Evolutionary conservation across 2,329 filamentous ascomycete species (phyloP), one percentile per base, ranked within the genome.

Genomic region (Ramichloridium luteum): DNA sequence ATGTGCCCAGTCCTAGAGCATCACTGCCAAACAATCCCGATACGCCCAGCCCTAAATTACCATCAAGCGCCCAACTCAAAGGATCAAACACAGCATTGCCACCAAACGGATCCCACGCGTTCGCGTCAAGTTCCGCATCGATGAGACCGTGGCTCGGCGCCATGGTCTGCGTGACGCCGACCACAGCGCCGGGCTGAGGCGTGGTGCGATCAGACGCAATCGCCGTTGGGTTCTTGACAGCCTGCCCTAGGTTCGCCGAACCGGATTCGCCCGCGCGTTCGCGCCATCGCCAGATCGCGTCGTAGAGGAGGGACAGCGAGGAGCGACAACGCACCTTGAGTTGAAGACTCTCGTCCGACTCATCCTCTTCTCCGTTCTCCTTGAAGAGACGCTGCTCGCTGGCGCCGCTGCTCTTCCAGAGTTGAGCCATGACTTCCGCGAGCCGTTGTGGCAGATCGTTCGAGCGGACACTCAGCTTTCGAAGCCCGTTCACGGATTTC

Each of bases 11-110:
- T 6, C 37, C 34, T 13, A 39, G 30, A n/a, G 28, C 25, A 28
- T 39, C 37, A 13, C 29, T 31, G 14, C 41, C 41, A 16, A 45
- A 45, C 13, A 45, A 37, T 3, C 40, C 32, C 6, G 32, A 27
- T n/a, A 17, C 17, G 3, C 30, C 30, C 18, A 44, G 35, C 4
- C 43, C 40, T 9, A 90, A 66, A 18, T 88, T 65, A 10, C 82
- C 82, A 54, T 94, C 86, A 38, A 94, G 64, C 65, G 93, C 84
- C 86, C 86, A 94, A 55, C 88, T 83, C 48, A 93, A 68, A 1
- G 86, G 83, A 57, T 58, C 57, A 40, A 44, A 46, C 4, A 47
- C 39, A 9, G 41, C 40, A 26, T 45, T 47, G 11, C 37, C 46
- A 46, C 40, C 45, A 29, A 48, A 46, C 5, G 28, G 32, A 28